Conservation (phyloP, 805 yeast genomes). For the Clavispora asparagi region DNA sequence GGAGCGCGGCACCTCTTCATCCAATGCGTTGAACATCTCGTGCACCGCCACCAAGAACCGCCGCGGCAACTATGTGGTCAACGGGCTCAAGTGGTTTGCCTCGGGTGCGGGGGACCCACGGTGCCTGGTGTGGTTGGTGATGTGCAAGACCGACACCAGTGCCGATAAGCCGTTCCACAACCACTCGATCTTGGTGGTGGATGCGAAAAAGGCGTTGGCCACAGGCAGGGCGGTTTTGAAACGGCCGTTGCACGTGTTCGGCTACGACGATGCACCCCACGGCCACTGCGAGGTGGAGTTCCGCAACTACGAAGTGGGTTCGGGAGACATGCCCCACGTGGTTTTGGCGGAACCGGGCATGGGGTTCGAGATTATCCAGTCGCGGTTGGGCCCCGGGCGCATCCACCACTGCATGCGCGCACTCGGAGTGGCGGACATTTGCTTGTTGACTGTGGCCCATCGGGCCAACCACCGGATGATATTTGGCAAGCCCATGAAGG, state of each 20-base stretch:
- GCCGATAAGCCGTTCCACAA: conserved; percentile 36
- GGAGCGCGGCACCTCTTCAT: conserved; percentile 54
- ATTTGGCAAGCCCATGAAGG: conserved; percentile 45
- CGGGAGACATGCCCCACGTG: conserved; percentile 36
- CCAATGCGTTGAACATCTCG: conserved; percentile 57
- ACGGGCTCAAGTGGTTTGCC: conserved; percentile 67
- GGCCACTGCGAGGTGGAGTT: conserved; percentile 63
- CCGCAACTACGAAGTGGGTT: conserved; percentile 42
- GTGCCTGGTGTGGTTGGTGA: conserved; percentile 47
- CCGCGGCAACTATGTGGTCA: conserved; percentile 44
- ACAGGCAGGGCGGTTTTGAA: conserved; percentile 44
- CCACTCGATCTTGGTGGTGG: conserved; percentile 54
- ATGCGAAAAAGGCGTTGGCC: conserved; percentile 43
- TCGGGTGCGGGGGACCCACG: conserved; percentile 69
- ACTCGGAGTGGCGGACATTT: conserved; percentile 57
- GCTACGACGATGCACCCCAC: conserved; percentile 66
- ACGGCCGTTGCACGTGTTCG: conserved; percentile 51
- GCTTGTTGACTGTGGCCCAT: conserved; percentile 41
- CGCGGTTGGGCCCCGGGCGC: conserved; percentile 65
- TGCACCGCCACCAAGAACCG: conserved; percentile 34
- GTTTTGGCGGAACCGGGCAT: conserved; percentile 43
- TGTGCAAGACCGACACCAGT: conserved; percentile 42
- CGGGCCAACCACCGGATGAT: conserved; percentile 51
- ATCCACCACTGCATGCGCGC: conserved; percentile 67
- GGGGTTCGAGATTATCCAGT: conserved; percentile 61